phyloP scores from a whole-genome alignment of 176 grass and related monocot species.

The Rhynchospora pubera region DNA sequence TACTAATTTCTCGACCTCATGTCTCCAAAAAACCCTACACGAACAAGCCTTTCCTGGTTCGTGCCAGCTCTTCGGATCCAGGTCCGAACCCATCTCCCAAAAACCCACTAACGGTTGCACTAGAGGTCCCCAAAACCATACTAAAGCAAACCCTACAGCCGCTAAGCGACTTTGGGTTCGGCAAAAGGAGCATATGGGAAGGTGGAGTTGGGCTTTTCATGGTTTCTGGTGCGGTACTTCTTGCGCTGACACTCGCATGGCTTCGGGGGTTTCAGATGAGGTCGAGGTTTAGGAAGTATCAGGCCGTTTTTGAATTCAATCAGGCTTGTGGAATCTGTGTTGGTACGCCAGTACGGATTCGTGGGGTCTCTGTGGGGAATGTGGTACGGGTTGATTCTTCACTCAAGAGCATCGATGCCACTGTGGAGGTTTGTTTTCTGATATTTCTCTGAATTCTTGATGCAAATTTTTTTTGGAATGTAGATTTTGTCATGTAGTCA shows the following conservation, averaged over 20 bases:
- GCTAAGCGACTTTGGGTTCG: conserved; percentile 79
- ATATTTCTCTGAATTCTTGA: neutral
- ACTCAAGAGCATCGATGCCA: conserved; percentile 72
- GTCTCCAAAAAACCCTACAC: conserved; percentile 20
- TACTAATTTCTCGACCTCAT: neutral
- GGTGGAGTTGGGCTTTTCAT: conserved; percentile 96
- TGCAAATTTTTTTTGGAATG: neutral
- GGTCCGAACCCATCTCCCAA: conserved; percentile 15
- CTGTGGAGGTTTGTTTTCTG: conserved; percentile 49
- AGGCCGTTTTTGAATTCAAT: conserved; percentile 69
- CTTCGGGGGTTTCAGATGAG: conserved; percentile 72
- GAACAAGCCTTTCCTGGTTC: neutral
- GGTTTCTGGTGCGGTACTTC: conserved; percentile 66
- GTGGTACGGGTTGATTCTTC: conserved; percentile 84
- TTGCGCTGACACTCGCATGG: conserved; percentile 76
- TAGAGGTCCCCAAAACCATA: conserved; percentile 34
- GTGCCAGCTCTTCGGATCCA: conserved; percentile 1
- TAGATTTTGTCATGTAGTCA: neutral
- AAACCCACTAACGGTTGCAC: conserved; percentile 26
- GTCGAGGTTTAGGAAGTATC: conserved; percentile 72
- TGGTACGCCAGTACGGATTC: conserved; percentile 81
- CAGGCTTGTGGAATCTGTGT: conserved; percentile 93
- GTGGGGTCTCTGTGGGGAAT: conserved; percentile 80
- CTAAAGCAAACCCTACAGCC: conserved; percentile 71
- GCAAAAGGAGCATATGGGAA: conserved; percentile 85